Base-by-base conservation (phyloP, 768 basidiomycete genomes). In the Calvatia gigantea region DNA sequence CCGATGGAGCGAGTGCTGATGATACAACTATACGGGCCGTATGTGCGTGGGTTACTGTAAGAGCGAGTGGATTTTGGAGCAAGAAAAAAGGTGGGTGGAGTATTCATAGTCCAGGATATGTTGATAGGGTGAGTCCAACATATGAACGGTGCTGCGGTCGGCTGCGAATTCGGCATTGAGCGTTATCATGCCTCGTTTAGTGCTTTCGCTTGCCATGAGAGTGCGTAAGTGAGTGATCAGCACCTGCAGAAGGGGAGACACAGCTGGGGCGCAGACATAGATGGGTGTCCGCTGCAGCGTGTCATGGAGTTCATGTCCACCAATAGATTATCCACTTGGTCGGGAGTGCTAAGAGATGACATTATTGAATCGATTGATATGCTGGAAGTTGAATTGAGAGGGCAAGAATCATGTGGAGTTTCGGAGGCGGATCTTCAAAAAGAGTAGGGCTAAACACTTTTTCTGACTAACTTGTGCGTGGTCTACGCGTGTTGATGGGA, bases 391-490 rank as follows among this genome's bases (percentile, higher is more conserved):
- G n/a, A 28, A 56, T 33, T 19, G 39, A n/a, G 45, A 11, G 12
- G 7, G n/a, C 39, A 43, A 35, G 29, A 54, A 17, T 23, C 11
- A 15, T 21, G n/a, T 45, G 35, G 42, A 49, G 21, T 56, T 32
- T 42, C 29, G 19, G 54, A 17, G 39, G 21, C 46, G 54, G 33
- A 48, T 37, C 14, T 19, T 33, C 8, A 4, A 56, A 47, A 33
- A 49, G 0, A 32, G 33, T 37, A 32, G 31, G 47, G 35, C 33
- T 19, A 38, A 56, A 48, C 47, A 17, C 23, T 17, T 23, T 41
- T 51, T 48, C 11, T 23, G n/a, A 51, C 37, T 47, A 37, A 41
- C 51, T 50, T 49, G 42, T 44, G 44, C 15, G 55, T 57, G 39
- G 41, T 45, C 33, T 46, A 45, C 47, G 50, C 51, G 44, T 56